These are phyloP conservation scores for Boletus rufocinnamomeus DNA, from an alignment of 768 basidiomycete genomes.

Conservation along the genomic window DNA sequence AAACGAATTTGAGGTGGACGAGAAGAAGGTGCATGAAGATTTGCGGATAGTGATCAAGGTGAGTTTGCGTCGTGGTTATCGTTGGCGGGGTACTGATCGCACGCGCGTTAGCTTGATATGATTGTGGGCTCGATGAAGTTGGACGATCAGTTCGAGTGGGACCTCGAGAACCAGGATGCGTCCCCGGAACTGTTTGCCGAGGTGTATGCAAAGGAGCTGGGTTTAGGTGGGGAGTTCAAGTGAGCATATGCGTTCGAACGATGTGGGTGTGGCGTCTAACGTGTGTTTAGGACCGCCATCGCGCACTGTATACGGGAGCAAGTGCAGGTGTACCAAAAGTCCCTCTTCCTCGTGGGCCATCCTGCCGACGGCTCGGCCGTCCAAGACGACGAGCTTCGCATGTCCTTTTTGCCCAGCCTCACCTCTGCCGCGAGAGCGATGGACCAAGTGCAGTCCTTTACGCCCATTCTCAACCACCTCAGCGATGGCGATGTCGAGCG, in stretches of 20 bases:
- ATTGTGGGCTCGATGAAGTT: conserved; percentile 91
- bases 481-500: conserved; percentile 87
- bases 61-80: conserved; percentile 22
- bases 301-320: conserved; percentile 96
- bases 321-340: conserved; percentile 88
- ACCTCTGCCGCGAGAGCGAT: conserved; percentile 67
- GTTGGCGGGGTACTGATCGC: conserved; percentile 9
- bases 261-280: conserved; percentile 14
- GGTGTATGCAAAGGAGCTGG: conserved; percentile 82
- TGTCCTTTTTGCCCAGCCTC: conserved; percentile 85
- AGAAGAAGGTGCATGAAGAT: conserved; percentile 73
- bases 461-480: conserved; percentile 87
- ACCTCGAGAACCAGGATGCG: conserved; percentile 75
- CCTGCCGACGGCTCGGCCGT: conserved; percentile 76
- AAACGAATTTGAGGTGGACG: conserved; percentile 67
- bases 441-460: conserved; percentile 78
- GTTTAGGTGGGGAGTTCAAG: conserved; percentile 91
- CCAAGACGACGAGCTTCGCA: conserved; percentile 88
- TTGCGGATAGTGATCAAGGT: conserved; percentile 94
- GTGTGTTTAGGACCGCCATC: conserved; percentile 77
- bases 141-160: conserved; percentile 98
- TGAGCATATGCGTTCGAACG: conserved; percentile 38
- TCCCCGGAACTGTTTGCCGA: conserved; percentile 94
- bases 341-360: conserved; percentile 87
- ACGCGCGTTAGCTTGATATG: conserved; percentile 75